Conservation (phyloP, 768 basidiomycete genomes). For the Mycena albidolilacea region DNA sequence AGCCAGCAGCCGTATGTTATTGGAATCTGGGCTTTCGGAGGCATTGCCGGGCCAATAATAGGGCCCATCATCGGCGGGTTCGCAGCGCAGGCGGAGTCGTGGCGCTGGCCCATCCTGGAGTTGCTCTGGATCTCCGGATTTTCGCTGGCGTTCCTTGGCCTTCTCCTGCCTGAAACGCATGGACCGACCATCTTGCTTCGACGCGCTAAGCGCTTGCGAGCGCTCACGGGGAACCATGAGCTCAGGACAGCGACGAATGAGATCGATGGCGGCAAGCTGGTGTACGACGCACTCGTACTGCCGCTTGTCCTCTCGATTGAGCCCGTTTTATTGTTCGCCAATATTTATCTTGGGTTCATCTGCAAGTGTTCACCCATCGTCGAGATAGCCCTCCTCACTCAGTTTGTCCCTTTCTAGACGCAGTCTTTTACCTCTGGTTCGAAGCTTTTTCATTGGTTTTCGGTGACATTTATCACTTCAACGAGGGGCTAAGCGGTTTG, state of each 20-base stretch:
- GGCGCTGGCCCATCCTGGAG: constrained; percentile 53
- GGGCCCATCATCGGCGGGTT: constrained; percentile 51
- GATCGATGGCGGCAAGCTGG: constrained; percentile 33
- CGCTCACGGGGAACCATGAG: constrained; percentile 45
- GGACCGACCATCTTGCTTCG: constrained; percentile 46
- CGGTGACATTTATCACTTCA: constrained; percentile 50
- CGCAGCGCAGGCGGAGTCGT: constrained; percentile 47
- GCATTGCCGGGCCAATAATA: constrained; percentile 48
- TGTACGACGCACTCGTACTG: constrained; percentile 45
- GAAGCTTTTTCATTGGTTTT: constrained; percentile 53
- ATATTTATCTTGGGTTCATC: constrained; percentile 49
- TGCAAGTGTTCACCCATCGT: constrained; percentile 32
- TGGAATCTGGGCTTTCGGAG: constrained; percentile 34
- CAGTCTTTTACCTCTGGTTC: constrained; percentile 52
- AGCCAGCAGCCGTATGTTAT: constrained; percentile 31
- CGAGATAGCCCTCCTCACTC: background rate
- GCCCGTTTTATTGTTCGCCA: constrained; percentile 48
- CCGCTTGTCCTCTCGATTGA: constrained; percentile 49
- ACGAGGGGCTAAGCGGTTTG: constrained; percentile 47
- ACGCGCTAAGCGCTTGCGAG: constrained; percentile 49
- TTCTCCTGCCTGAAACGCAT: constrained; percentile 49
- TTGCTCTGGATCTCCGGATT: constrained; percentile 50
- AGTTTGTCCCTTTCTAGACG: constrained; percentile 31
- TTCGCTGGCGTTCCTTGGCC: constrained; percentile 44
- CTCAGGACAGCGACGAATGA: constrained; percentile 46